Evolutionary conservation across 768 basidiomycete species (phyloP).

Genomic region (Boletus tomentosulus): DNA sequence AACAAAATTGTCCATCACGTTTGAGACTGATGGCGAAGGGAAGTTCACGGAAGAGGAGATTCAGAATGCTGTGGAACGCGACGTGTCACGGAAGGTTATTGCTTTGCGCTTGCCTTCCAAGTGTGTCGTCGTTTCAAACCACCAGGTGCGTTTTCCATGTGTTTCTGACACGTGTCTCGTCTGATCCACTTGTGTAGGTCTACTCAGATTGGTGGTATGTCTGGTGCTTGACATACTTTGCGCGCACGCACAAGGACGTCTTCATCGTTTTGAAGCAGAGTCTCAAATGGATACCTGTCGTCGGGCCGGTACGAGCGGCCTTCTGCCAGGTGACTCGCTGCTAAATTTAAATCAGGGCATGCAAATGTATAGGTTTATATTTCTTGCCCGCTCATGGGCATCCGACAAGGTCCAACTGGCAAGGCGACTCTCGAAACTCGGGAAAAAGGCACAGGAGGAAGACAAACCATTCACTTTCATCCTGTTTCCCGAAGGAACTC

Average conservation of each 20-base stretch:
- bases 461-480: constrained; percentile 76
- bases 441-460: constrained; percentile 59
- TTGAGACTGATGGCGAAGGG: constrained; percentile 66
- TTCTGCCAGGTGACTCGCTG: not conserved
- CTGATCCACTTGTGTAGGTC: constrained; percentile 33
- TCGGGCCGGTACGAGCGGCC: constrained; percentile 71
- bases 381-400: constrained; percentile 88
- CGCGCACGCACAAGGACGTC: constrained; percentile 64
- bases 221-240: constrained; percentile 78
- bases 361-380: constrained; percentile 94
- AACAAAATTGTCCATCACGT: constrained; percentile 65
- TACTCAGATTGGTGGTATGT: constrained; percentile 88
- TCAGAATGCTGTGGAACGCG: constrained; percentile 50
- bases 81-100: constrained; percentile 52
- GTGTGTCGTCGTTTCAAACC: constrained; percentile 85
- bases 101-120: constrained; percentile 72
- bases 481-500: constrained; percentile 94
- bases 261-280: constrained; percentile 92
- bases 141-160: constrained; percentile 57
- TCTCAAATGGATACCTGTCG: constrained; percentile 77
- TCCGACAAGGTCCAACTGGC: constrained; percentile 71
- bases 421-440: constrained; percentile 62
- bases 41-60: constrained; percentile 59
- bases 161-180: not conserved
- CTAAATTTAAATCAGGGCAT: constrained; percentile 55